Conservation (phyloP, 2,329 filamentous ascomycete species). For the Diaporthe sp. region DNA sequence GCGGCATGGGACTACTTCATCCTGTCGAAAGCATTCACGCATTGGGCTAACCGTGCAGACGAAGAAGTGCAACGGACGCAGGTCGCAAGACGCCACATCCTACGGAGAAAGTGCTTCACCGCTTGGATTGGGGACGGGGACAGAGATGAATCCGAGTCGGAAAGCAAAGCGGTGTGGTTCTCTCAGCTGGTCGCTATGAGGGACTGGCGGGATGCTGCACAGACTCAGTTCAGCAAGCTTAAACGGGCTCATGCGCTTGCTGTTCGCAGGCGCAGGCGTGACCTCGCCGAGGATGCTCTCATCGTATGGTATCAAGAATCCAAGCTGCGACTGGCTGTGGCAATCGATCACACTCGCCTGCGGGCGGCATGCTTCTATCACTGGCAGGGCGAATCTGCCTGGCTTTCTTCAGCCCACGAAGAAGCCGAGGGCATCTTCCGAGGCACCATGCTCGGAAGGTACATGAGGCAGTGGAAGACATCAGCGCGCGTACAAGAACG, state of each 20-base stretch:
- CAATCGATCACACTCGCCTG: constrained; percentile 39
- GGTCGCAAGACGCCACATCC: constrained; percentile 76
- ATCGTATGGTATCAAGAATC: constrained; percentile 48
- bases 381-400: constrained; percentile 42
- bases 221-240: constrained; percentile 40
- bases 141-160: constrained; percentile 59
- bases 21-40: constrained; percentile 72
- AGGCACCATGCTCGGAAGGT: constrained; percentile 35
- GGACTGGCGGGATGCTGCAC: constrained; percentile 45
- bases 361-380: constrained; percentile 37
- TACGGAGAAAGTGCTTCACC: constrained; percentile 77
- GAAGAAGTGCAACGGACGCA: constrained; percentile 76
- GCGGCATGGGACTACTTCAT: constrained; percentile 75
- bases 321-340: constrained; percentile 44
- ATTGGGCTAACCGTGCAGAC: constrained; percentile 76
- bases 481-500: constrained; percentile 35
- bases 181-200: constrained; percentile 44
- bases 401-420: constrained; percentile 34
- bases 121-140: constrained; percentile 76
- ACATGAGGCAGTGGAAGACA: constrained; percentile 34
- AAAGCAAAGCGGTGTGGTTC: constrained; percentile 60
- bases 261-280: constrained; percentile 46
- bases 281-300: constrained; percentile 46
- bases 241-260: constrained; percentile 44
- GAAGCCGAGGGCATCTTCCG: constrained; percentile 36